Percentiles rank a stretch among this genome's conserved stretches.
phyloP scores from a whole-genome alignment of 73 alveolate species.

The Uronychia setigera region DNA sequence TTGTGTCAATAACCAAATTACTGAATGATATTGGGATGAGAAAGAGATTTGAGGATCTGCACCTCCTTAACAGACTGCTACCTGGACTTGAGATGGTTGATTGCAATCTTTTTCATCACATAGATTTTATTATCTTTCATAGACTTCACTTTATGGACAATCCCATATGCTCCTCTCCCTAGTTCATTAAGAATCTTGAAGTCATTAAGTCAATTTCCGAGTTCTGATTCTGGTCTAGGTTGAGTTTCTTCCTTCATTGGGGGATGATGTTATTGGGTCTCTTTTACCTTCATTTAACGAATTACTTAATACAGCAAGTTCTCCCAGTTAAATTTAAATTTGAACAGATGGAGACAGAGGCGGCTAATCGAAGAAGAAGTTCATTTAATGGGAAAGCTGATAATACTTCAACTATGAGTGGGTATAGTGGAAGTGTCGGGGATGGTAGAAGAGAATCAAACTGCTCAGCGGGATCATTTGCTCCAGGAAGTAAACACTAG shows the following conservation, averaged over 20 bases:
- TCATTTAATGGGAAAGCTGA: too few relatives aligned
- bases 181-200: constrained; percentile 83
- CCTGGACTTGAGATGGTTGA: constrained; percentile 34
- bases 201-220: constrained; percentile 75
- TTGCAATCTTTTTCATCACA: constrained; percentile 79
- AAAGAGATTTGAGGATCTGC: constrained; percentile 65
- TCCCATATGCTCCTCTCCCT: constrained; percentile 96
- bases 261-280: too few relatives aligned
- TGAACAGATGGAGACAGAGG: too few relatives aligned
- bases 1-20: constrained; percentile 39
- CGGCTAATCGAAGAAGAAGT: too few relatives aligned
- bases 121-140: constrained; percentile 52
- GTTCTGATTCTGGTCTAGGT: constrained; percentile 17
- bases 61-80: constrained; percentile 84
- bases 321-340: too few relatives aligned
- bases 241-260: too few relatives aligned
- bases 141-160: constrained; percentile 87
- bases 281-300: too few relatives aligned
- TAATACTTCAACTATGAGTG: too few relatives aligned
- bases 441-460: neutral
- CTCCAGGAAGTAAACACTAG: neutral
- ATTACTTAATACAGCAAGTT: too few relatives aligned
- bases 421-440: neutral
- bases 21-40: constrained; percentile 77
- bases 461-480: neutral